Percentiles rank a stretch among this genome's conserved stretches.
Evolutionary conservation across 768 basidiomycete species (phyloP).

Genomic region (Agrocybe chaxingu): DNA sequence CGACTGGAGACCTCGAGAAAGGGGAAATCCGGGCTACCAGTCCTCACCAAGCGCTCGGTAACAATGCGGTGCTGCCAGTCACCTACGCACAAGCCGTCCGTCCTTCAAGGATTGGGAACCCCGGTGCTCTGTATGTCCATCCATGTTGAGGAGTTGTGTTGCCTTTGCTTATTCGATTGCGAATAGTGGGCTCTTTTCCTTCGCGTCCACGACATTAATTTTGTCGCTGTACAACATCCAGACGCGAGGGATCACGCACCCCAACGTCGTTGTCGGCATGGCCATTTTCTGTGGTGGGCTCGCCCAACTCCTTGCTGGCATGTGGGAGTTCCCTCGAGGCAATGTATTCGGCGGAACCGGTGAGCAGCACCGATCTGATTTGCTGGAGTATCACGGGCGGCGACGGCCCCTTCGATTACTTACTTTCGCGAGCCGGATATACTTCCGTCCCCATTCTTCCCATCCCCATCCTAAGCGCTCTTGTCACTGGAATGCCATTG

Average conservation of each 20-base stretch:
- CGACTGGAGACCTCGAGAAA: slow-evolving; percentile 32
- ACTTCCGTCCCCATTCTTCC: no score
- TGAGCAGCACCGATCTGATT: slow-evolving; percentile 33
- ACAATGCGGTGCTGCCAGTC: slow-evolving; percentile 16
- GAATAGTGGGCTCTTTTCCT: slow-evolving; percentile 71
- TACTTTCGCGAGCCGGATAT: neutral
- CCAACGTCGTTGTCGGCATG: slow-evolving; percentile 84
- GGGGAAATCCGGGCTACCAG: slow-evolving; percentile 25
- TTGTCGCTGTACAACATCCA: slow-evolving; percentile 71
- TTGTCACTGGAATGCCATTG: no score
- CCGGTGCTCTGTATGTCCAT: slow-evolving; percentile 30
- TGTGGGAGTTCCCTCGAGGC: slow-evolving; percentile 79
- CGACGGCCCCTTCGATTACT: neutral
- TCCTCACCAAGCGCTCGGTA: slow-evolving; percentile 22
- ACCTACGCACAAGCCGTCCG: slow-evolving; percentile 21
- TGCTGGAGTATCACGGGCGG: neutral
- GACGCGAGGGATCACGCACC: slow-evolving; percentile 46
- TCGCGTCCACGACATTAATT: slow-evolving; percentile 81
- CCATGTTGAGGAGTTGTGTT: neutral
- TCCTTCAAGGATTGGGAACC: slow-evolving; percentile 50
- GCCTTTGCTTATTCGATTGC: neutral
- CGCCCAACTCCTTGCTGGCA: slow-evolving; percentile 82
- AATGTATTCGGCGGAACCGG: slow-evolving; percentile 74
- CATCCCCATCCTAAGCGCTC: no score
- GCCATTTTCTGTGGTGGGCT: slow-evolving; percentile 83